Evolutionary conservation across 768 basidiomycete species (phyloP).

Genomic region (Xerocomellus amylosporus): DNA sequence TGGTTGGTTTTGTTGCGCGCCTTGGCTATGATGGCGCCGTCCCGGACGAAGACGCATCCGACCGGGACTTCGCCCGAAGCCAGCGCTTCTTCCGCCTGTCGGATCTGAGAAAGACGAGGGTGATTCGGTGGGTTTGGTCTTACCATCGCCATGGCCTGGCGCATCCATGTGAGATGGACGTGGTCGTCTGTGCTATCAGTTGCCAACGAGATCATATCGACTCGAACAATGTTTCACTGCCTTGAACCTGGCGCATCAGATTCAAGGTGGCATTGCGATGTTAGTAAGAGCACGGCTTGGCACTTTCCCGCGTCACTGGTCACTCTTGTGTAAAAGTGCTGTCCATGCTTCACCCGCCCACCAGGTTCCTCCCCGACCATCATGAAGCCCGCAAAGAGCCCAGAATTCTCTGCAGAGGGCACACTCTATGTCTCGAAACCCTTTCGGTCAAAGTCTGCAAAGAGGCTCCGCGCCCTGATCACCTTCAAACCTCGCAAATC

Average conservation of each 20-base stretch:
- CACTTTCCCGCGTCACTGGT: constrained; percentile 7
- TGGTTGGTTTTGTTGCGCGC: constrained; percentile 95
- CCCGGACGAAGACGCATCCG: constrained; percentile 90
- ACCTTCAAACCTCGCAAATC: constrained; percentile 87
- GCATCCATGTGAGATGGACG: constrained; percentile 69
- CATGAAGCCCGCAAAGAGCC: constrained; percentile 14
- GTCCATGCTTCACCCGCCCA: not conserved
- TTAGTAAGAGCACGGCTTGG: not conserved
- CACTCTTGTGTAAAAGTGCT: not conserved
- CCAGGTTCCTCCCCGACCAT: not conserved
- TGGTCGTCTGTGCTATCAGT: constrained; percentile 1
- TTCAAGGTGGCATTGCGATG: not conserved
- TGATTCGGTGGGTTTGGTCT: constrained; percentile 6
- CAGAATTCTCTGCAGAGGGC: constrained; percentile 50
- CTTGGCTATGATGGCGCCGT: constrained; percentile 71
- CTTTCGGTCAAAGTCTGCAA: constrained; percentile 68
- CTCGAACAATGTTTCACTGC: no score
- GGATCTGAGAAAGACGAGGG: constrained; percentile 4
- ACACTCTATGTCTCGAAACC: constrained; percentile 75
- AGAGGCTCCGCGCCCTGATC: constrained; percentile 77
- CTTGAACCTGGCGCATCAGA: not conserved
- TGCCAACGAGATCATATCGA: not conserved
- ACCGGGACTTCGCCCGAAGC: constrained; percentile 89
- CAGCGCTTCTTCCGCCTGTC: constrained; percentile 83
- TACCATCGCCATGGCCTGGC: constrained; percentile 80